These are phyloP conservation scores for Aulographum hederae DNA, from an alignment of 2,329 filamentous ascomycete genomes.

Conservation along the genomic window DNA sequence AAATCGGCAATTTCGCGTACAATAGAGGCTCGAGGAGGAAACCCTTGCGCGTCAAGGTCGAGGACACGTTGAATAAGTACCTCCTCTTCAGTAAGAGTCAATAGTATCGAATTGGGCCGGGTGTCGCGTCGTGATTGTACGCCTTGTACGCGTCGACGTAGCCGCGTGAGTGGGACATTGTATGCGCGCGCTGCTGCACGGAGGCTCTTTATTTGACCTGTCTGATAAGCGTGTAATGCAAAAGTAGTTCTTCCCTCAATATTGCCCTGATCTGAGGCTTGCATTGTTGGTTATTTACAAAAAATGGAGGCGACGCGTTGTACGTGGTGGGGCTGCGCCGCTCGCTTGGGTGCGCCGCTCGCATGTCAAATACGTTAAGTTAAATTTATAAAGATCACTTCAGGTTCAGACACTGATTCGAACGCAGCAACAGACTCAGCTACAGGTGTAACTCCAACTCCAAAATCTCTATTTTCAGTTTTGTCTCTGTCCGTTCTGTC, in stretches of 20 bases:
- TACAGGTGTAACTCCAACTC: too few relatives aligned
- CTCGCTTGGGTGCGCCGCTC: conserved; percentile 1
- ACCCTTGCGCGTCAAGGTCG: neutral
- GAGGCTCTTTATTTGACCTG: neutral
- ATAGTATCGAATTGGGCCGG: neutral
- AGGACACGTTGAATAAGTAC: neutral
- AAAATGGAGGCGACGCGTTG: neutral
- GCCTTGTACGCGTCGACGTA: neutral
- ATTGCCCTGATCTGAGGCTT: neutral
- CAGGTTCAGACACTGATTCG: too few relatives aligned
- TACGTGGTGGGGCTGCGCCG: neutral
- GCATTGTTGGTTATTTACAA: neutral
- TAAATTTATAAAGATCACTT: too few relatives aligned
- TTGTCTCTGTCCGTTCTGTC: too few relatives aligned
- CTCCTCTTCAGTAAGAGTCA: neutral
- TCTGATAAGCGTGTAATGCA: neutral
- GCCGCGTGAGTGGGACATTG: neutral
- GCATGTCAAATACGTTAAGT: conserved; percentile 1
- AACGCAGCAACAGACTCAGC: too few relatives aligned
- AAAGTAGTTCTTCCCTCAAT: neutral
- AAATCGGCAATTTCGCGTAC: neutral
- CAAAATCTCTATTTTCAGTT: too few relatives aligned
- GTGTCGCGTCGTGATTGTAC: neutral
- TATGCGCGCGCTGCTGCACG: neutral
- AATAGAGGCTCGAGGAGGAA: neutral